Evolutionary conservation across 208 protist species (phyloP), one percentile per base, ranked within the genome.

Genomic region (Crithidia bombi): DNA sequence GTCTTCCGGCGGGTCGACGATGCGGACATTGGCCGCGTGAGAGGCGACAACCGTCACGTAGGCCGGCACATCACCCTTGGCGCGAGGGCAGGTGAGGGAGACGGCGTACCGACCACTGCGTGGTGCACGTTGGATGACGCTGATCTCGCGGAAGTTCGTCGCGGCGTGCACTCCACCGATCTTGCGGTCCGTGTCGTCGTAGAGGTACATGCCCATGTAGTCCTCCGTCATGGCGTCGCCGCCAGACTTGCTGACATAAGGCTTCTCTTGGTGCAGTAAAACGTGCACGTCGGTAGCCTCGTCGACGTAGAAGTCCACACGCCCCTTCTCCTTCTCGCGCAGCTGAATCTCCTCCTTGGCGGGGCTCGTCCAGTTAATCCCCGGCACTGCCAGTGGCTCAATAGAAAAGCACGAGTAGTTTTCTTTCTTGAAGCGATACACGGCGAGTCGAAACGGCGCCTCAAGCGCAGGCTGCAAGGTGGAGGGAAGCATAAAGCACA

Each of bases 81-180:
- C 75, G 15, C 85, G 79, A 2, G 86, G 89, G 59, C 86, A 95
- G 44, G 89, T 92, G 26, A 91, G 44, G 21, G 78, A 90, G 32
- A 92, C 39, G 7, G 89, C 87, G 59, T 92, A 92, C 9, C 85
- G 84, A 3, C 86, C 89, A 54, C 79, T 81, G 26, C 66, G 61
- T 4, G 79, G 73, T 2, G 89, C 62, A 41, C 75, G 80, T 35
- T 91, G 80, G 15, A 90, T 81, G 59, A 92, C 33, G 56, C 85
- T 85, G n/a, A 83, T 90, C 47, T 95, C 89, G n/a, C 89, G 86
- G 52, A 85, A 95, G 71, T 95, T 95, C 19, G 86, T 95, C 5
- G 89, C 89, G 5, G 81, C 78, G 49, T 87, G 76, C 32, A 92
- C 84, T 43, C 84, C 86, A 44, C 65, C 63, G n/a, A 95, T 79